phyloP scores from a whole-genome alignment of 768 basidiomycete species.

The Cyclocybe aegerita region DNA sequence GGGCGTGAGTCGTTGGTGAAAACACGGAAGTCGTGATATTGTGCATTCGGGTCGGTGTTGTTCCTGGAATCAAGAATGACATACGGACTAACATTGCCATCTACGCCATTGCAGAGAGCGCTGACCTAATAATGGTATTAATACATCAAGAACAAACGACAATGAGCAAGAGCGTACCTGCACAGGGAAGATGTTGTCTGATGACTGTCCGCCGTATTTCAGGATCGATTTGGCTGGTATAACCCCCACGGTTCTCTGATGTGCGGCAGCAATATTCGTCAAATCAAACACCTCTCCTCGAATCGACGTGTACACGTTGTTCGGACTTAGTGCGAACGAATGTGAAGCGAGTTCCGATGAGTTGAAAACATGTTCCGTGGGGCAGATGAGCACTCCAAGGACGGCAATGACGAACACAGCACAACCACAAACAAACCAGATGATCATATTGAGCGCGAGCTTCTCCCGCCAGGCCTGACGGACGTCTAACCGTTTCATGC shows the following conservation, averaged over 20 bases:
- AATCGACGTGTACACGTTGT: constrained; percentile 78
- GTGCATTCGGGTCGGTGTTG: constrained; percentile 68
- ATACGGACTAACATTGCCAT: constrained; percentile 81
- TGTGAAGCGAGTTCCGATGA: constrained; percentile 72
- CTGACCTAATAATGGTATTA: constrained; percentile 56
- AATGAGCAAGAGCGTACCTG: constrained; percentile 53
- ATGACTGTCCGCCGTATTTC: constrained; percentile 78
- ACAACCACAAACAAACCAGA: constrained; percentile 90
- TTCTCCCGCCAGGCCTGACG: constrained; percentile 98
- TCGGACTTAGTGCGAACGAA: constrained; percentile 58
- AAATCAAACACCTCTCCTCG: constrained; percentile 96
- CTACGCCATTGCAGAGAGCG: constrained; percentile 87
- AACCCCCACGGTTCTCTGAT: constrained; percentile 67
- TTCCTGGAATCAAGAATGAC: constrained; percentile 78
- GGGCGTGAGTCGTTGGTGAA: constrained; percentile 87
- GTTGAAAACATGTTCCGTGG: constrained; percentile 90
- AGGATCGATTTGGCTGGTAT: constrained; percentile 74
- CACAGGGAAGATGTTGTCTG: constrained; percentile 87
- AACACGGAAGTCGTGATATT: constrained; percentile 96
- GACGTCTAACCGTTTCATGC: constrained; percentile 94
- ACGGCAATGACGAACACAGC: constrained; percentile 92
- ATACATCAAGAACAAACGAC: not conserved
- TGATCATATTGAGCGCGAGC: constrained; percentile 89
- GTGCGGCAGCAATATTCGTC: constrained; percentile 60
- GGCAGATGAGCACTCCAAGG: constrained; percentile 87